Base-by-base conservation (phyloP, 2,329 filamentous ascomycete species). In the Neoascochyta sp. region DNA sequence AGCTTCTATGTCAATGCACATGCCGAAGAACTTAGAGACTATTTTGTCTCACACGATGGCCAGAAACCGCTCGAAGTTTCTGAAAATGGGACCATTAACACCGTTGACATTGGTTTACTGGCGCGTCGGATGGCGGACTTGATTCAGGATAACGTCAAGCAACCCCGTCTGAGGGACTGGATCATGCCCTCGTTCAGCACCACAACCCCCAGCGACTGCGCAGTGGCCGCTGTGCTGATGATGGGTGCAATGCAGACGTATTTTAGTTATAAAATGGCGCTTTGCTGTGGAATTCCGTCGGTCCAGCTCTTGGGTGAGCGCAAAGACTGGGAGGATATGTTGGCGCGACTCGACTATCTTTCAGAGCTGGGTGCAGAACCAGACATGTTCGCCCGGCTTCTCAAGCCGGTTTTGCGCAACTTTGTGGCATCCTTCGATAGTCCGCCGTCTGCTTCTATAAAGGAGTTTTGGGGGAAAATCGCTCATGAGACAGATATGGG, bases 41-140 rank as follows among this genome's bases (percentile, higher is more conserved):
- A 66, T 5, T 39, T 54, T 3, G 54, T 69, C 12, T 36, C 42
- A 3, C 63, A 66, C 33, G 12, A 57, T 9, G 57, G 50, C 1
- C 41, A 36, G 32, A 47, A 31, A 16, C 15, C 45, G 26, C 36
- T 53, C 14, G 16, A 12, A 3, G 34, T 53, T 8, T 16, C 17
- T 14, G 36, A 24, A 1, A 9, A 32, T 4, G 40, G 39, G 4
- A 29, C 3, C 7, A 39, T 47, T 4, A 4, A 39, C 0, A 27
- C 14, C 1, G 25, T 39, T 2, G 24, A 45, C 4, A 28, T 45
- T 2, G 36, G 34, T 1, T 4, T 11, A 0, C 14, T 47, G 9
- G 34, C 43, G 9, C 9, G 18, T 9, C 28, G 27, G 5, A 39
- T 41, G 37, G 37, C 32, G 3, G 21, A 19, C 3, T 9, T 29